phyloP scores from a whole-genome alignment of 2,329 filamentous ascomycete species.

The Lecanicillium sp. region DNA sequence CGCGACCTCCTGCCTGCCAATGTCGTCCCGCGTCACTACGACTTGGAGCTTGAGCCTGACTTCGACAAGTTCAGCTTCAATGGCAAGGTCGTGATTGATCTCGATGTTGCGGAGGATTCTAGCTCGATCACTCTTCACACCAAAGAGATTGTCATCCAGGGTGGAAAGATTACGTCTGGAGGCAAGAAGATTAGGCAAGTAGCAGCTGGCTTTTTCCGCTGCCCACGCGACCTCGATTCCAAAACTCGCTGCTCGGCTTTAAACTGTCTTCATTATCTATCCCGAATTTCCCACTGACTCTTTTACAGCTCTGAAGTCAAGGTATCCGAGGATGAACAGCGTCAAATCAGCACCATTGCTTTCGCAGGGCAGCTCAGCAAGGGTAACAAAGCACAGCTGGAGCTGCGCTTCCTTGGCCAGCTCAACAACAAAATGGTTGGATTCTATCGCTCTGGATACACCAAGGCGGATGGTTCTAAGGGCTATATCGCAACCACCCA shows the following conservation, averaged over 20 bases:
- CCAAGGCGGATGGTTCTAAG: conserved; percentile 69
- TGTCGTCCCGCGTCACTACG: conserved; percentile 83
- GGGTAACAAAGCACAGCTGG: conserved; percentile 64
- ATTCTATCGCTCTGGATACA: conserved; percentile 94
- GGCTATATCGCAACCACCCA: conserved; percentile 86
- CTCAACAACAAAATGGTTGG: conserved; percentile 96
- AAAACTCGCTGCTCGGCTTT: too few species aligned
- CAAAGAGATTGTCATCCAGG: conserved; percentile 73
- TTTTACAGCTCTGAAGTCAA: conserved; percentile 34
- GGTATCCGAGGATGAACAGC: conserved; percentile 68
- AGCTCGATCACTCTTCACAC: conserved; percentile 83
- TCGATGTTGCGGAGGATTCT: conserved; percentile 79
- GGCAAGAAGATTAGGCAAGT: conserved; percentile 44
- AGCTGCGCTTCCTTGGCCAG: conserved; percentile 60
- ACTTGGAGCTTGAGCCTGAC: conserved; percentile 85
- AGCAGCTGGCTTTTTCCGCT: too few species aligned
- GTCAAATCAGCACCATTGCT: conserved; percentile 74
- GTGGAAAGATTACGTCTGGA: conserved; percentile 41
- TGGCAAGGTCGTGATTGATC: conserved; percentile 76
- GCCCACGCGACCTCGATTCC: too few species aligned
- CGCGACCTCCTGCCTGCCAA: conserved; percentile 87
- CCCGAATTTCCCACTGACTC: not conserved
- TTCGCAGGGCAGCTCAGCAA: conserved; percentile 68
- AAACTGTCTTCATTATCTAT: too few species aligned
- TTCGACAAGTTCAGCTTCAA: conserved; percentile 83